Evolutionary conservation across 441 rosid species (phyloP).

Genomic region (Pelargonium cotyledonis): DNA sequence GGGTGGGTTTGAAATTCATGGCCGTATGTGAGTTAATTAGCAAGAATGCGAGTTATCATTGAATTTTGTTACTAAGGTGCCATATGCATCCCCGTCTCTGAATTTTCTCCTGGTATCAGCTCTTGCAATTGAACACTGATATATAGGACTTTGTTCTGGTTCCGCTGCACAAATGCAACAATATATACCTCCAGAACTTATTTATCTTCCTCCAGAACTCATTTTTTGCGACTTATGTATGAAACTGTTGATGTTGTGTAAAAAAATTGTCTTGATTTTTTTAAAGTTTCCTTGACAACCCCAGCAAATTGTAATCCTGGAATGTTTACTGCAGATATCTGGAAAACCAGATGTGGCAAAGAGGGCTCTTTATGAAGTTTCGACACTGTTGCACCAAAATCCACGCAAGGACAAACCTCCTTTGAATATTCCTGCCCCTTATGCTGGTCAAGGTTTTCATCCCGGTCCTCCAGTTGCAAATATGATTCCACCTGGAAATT

Average conservation of each 20-base stretch:
- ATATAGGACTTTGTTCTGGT: not conserved
- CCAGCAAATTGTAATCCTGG: slow-evolving; percentile 21
- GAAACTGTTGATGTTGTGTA: not conserved
- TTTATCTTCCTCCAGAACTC: not conserved
- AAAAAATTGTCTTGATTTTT: not conserved
- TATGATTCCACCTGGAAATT: slow-evolving; percentile 28
- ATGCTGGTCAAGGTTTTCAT: slow-evolving; percentile 30
- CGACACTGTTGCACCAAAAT: slow-evolving; percentile 52
- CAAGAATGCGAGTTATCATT: not conserved
- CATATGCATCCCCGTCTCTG: not conserved
- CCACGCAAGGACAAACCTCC: slow-evolving; percentile 47
- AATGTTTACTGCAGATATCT: slow-evolving; percentile 41
- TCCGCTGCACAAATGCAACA: not conserved
- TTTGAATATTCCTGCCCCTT: slow-evolving; percentile 23
- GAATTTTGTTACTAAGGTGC: not conserved
- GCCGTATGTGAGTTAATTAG: not conserved
- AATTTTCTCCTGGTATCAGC: no score
- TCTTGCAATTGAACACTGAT: no score
- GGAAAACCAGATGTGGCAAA: slow-evolving; percentile 42
- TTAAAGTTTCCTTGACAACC: slow-evolving; percentile 12
- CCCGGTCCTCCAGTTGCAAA: slow-evolving; percentile 28
- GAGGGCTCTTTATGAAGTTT: slow-evolving; percentile 50
- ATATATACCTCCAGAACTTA: not conserved
- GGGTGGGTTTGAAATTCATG: not conserved
- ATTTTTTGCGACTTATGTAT: not conserved